Base-by-base conservation (phyloP, 2,329 filamentous ascomycete species). In the Scedosporium minutisporum region DNA sequence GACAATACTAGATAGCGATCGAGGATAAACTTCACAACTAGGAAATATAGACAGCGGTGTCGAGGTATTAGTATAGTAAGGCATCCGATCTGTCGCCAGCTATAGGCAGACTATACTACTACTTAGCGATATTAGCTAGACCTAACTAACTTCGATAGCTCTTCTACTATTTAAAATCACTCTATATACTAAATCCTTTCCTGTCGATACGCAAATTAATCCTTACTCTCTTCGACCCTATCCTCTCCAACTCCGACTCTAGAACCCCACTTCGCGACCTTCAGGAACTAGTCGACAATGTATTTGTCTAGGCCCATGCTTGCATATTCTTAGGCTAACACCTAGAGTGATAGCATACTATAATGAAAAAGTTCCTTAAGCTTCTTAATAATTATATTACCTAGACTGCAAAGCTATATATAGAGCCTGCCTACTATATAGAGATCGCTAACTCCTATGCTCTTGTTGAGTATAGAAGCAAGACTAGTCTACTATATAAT, bases 1-100 rank as follows among this genome's bases (percentile, higher is more conserved):
- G 87, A 0, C 80, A 93, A 21, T 97, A 96, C 55, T 72, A 81
- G 0, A 97, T 97, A 91, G 91, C 92, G 0, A 92, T 97, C 57
- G 93, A 97, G 71, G 89, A 96, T 48, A 85, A 89, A 27, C 88
- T 89, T 21, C 75, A 82, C 2, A 88, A 93, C 62, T 79, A 89
- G 0, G 90, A 96, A 58, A 83, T 86, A 0, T 97, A 93, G 93
- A 90, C 89, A 0, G 82, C 82, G 0, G 90, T 96, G 0, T 88
- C 89, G 0, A 79, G 87, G 0, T 86, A 88, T 51, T 97, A 93
- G 95, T 97, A 96, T 67, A 87, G 83, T 2, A 89, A 89, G 67
- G n/a, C n/a, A n/a, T n/a, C n/a, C n/a, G n/a, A n/a, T n/a, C n/a
- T n/a, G n/a, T n/a, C n/a, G n/a, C n/a, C 93, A 0, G 82, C 82